Evolutionary conservation across 176 grass and related monocot genomes (phyloP), one percentile per base, ranked within the genome.

Genomic region (Rhipidocladum racemiflorum): DNA sequence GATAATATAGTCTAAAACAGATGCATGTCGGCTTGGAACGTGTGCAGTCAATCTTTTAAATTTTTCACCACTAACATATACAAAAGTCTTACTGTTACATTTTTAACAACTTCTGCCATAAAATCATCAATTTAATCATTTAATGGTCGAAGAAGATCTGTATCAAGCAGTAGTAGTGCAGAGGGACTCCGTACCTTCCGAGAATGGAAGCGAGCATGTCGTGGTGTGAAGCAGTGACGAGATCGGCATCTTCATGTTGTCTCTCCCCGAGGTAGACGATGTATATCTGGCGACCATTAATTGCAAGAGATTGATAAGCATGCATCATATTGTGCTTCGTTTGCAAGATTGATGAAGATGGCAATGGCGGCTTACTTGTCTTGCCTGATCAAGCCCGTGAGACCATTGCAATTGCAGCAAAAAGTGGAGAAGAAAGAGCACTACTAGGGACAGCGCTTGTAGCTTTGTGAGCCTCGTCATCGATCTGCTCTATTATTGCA

Each of bases 181-280:
- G 0, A 54, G 17, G 7, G 7, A 9, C 5, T 9, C 20, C 7
- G n/a, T 55, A 88, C 88, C 83, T 90, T 9, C 88, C 83, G 1
- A 90, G 39, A 82, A 86, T 28, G n/a, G 68, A 72, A 77, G 51
- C 38, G 38, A 39, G 38, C 38, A 39, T 39, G 38, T 39, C 38
- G 38, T 39, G 38, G 38, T 39, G 38, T n/a, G 20, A 88, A 1
- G 50, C 77, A 1, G 61, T 90, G 7, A 87, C 88, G 53, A 82
- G 81, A 34, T 79, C 21, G 20, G 82, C 81, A 20, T 90, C 85
- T 7, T 90, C 36, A 18, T 93, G 81, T 15, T 53, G 75, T 75
- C 65, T 90, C 65, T 90, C 72, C 24, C 88, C 85, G 40, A 93
- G n/a, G 76, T 87, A 85, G 57, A 87, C 91, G 8, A 93, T 60